phyloP scores from a whole-genome alignment of 306 rosid species.

The Cucurbita pepo region DNA sequence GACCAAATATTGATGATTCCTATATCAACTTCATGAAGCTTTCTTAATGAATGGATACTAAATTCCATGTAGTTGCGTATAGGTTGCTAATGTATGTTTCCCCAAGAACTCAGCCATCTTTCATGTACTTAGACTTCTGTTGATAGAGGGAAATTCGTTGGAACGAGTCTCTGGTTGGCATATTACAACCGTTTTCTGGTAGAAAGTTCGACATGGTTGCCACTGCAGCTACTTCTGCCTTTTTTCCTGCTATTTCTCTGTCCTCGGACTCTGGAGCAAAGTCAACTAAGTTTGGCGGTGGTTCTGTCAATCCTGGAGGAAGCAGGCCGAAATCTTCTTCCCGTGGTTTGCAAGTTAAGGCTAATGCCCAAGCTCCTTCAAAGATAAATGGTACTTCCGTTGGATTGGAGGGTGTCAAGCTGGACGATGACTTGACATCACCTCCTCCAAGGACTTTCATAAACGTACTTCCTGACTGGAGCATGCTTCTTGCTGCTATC shows the following conservation, averaged over 20 bases:
- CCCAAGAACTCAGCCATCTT: not conserved
- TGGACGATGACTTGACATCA: constrained; percentile 40
- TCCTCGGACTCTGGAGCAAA: constrained; percentile 30
- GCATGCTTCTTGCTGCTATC: constrained; percentile 99
- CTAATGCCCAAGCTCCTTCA: constrained; percentile 81
- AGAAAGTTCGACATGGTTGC: constrained; percentile 68
- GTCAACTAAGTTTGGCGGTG: constrained; percentile 33
- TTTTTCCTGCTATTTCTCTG: constrained; percentile 56
- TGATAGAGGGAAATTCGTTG: not conserved
- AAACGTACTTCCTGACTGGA: constrained; percentile 96
- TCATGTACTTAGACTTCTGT: not conserved
- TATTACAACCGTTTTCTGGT: constrained; percentile 9
- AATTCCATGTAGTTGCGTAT: not conserved
- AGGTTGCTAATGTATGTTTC: not conserved
- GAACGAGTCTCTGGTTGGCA: constrained; percentile 8
- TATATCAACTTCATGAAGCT: not conserved
- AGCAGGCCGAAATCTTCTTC: constrained; percentile 39
- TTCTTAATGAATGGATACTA: constrained; percentile 9
- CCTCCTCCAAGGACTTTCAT: constrained; percentile 78
- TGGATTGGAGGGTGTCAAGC: constrained; percentile 43
- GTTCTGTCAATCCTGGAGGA: constrained; percentile 32
- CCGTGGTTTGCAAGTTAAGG: constrained; percentile 62
- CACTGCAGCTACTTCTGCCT: constrained; percentile 56
- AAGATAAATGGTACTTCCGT: constrained; percentile 68
- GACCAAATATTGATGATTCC: not conserved